These are phyloP conservation scores for Colletotrichum brevisporum DNA, from an alignment of 2,329 filamentous ascomycete genomes.

Conservation along the genomic window DNA sequence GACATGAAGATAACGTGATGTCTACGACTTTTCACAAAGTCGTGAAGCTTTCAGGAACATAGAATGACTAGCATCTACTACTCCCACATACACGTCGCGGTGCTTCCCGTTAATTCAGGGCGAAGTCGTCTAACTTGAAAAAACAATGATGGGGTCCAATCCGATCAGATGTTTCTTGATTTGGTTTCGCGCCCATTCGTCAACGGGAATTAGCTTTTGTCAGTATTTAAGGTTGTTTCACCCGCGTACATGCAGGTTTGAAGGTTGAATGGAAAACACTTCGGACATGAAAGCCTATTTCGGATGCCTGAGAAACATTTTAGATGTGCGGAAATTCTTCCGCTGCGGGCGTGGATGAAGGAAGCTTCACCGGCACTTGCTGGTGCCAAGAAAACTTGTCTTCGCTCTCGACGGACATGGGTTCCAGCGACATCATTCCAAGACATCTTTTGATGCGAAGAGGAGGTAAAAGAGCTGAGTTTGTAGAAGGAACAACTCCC, in stretches of 20 bases:
- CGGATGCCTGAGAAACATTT: background rate
- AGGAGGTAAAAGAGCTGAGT: background rate
- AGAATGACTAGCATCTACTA: no score
- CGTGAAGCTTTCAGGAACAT: no score
- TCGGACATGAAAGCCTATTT: background rate
- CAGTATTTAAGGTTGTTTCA: slow-evolving; percentile 13
- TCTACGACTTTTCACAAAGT: no score
- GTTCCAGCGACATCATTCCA: background rate
- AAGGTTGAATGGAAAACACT: background rate
- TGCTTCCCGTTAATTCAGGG: no score
- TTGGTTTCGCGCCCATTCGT: slow-evolving; percentile 3
- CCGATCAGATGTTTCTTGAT: background rate
- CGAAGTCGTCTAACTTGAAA: background rate
- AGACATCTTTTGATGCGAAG: no score
- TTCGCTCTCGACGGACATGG: no score
- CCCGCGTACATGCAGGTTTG: background rate
- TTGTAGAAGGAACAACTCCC: background rate
- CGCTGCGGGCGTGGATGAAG: background rate
- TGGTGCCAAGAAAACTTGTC: background rate
- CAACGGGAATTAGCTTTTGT: slow-evolving; percentile 9
- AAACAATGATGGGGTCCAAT: background rate
- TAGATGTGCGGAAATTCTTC: background rate
- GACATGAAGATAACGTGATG: no score
- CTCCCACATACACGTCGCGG: no score
- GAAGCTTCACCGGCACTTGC: background rate